phyloP scores from a whole-genome alignment of 768 basidiomycete genomes.

The Butyriboletus loyo region DNA sequence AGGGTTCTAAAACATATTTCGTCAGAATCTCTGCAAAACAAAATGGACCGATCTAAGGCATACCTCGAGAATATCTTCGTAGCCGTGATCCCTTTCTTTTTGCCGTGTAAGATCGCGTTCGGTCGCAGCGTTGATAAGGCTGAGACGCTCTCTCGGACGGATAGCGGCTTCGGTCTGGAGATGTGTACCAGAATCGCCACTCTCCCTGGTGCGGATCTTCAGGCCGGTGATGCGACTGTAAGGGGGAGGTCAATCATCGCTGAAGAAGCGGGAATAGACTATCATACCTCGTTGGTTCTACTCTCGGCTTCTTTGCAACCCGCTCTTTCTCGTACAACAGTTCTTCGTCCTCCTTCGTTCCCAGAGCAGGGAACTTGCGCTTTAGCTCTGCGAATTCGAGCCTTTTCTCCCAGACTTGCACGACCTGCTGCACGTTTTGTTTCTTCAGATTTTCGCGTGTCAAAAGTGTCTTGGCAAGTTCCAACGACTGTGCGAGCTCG shows the following conservation, averaged over 20 bases:
- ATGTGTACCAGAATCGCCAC: conserved; percentile 38
- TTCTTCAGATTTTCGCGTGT: conserved; percentile 76
- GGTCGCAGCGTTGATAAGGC: conserved; percentile 50
- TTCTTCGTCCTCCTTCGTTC: conserved; percentile 68
- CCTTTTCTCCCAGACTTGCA: conserved; percentile 76
- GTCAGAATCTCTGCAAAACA: neutral
- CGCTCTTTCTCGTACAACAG: conserved; percentile 70
- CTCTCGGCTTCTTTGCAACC: conserved; percentile 56
- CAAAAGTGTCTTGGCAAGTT: conserved; percentile 67
- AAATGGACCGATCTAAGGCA: conserved; percentile 16
- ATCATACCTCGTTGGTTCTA: conserved; percentile 20
- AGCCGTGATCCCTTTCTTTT: conserved; percentile 73
- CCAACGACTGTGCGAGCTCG: conserved; percentile 70
- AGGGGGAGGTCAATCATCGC: conserved; percentile 1
- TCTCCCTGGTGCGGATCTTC: conserved; percentile 51
- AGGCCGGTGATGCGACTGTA: conserved; percentile 46
- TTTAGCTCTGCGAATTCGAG: conserved; percentile 75
- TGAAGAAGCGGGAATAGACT: too few relatives aligned
- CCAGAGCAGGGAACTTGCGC: conserved; percentile 61
- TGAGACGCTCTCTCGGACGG: conserved; percentile 64
- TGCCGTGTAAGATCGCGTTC: conserved; percentile 61
- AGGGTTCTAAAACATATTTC: conserved; percentile 45
- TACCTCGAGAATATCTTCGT: conserved; percentile 88
- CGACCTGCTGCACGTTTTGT: conserved; percentile 53
- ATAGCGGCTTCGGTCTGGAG: conserved; percentile 47